Evolutionary conservation across 2,329 filamentous ascomycete species (phyloP).

Genomic region (Dactylellina haptotyla): DNA sequence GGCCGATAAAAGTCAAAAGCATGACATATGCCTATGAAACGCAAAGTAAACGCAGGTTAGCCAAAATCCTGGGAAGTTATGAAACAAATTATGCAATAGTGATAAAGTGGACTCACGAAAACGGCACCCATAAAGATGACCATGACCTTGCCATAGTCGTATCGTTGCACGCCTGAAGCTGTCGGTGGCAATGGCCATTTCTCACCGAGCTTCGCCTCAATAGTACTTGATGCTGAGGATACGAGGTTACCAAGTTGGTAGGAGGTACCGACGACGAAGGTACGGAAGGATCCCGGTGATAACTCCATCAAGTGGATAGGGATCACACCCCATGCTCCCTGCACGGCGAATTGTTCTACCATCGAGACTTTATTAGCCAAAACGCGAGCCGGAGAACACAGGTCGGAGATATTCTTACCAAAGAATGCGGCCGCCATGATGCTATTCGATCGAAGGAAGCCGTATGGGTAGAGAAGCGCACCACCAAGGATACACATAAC

Average conservation of each 20-base stretch:
- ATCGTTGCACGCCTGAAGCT: conserved; percentile 66
- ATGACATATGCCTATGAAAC: conserved; percentile 65
- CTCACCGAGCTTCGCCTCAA: conserved; percentile 76
- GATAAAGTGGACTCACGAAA: conserved; percentile 63
- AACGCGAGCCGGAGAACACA: not conserved
- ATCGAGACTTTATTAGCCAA: not conserved
- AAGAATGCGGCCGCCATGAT: conserved; percentile 72
- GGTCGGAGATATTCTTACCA: conserved; percentile 69
- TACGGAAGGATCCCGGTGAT: conserved; percentile 75
- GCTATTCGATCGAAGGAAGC: conserved; percentile 76
- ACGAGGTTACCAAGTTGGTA: conserved; percentile 82
- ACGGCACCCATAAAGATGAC: conserved; percentile 92
- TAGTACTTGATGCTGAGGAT: conserved; percentile 65
- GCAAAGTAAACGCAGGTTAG: not conserved
- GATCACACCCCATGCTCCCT: conserved; percentile 74
- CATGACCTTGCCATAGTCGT: conserved; percentile 83
- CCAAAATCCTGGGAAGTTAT: no score
- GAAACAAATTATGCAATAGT: not conserved
- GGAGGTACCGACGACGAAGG: conserved; percentile 75
- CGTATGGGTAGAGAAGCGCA: conserved; percentile 84
- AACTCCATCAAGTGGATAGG: conserved; percentile 80
- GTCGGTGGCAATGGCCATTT: conserved; percentile 74
- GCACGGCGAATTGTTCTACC: conserved; percentile 70
- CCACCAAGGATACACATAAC: conserved; percentile 73
- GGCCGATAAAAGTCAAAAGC: conserved; percentile 71